Evolutionary conservation across 2,329 filamentous ascomycete genomes (phyloP), one percentile per base, ranked within the genome.

Genomic region (Claviceps quebecensis): DNA sequence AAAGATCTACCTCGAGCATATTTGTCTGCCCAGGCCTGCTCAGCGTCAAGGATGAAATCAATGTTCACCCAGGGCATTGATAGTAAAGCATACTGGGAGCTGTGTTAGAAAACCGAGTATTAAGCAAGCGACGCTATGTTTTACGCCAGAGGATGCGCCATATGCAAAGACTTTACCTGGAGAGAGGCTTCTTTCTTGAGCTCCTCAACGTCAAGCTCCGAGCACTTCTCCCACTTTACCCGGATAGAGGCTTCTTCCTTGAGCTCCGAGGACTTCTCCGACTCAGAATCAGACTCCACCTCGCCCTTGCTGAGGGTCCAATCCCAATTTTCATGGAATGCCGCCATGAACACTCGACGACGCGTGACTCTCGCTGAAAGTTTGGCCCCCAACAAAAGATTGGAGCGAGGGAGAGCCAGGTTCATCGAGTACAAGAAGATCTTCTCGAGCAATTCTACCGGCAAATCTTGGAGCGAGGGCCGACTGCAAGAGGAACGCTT

Each of bases 401-500:
- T 73, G 47, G 69, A 65, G 5, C 64, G 67, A 0, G 75, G 68
- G 0, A 81, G 65, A 48, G 71, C 66, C 46, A 74, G 54, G 55
- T 76, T 79, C 54, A 63, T 59, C 48, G 75, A 77, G 50, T 72
- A 62, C 55, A 75, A 61, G 51, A 78, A 71, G 47, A 81, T 77
- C 34, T 55, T 65, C 58, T 79, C 74, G 13, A 80, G 67, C 23
- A 80, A 65, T 60, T 80, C 77, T 5, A 70, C 59, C 0, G 77
- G 77, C 8, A 80, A 62, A 36, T 58, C 58, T 48, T 68, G 61
- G 19, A 69, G 57, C 13, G 45, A 59, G 4, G 57, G 49, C 16
- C 61, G 60, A 26, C 50, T 56, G 19, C 61, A 61, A 13, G 55
- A 51, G 16, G 59, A 52, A 40, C 63, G 61, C 6, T 56, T 52